These are phyloP conservation scores for Glarea lozoyensis DNA, from an alignment of 495 filamentous ascomycete species.

Conservation along the genomic window DNA sequence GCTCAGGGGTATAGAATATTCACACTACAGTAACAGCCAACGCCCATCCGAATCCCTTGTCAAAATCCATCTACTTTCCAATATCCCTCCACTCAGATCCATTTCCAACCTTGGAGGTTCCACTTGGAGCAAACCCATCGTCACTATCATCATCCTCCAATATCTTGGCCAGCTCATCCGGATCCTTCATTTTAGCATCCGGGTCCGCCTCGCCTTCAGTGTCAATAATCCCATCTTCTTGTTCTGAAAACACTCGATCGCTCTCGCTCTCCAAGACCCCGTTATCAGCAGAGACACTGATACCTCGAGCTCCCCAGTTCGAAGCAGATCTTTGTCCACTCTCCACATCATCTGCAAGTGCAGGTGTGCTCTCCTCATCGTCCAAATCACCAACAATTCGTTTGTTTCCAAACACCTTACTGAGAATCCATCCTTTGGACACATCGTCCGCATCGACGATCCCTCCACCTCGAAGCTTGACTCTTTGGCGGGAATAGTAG, in stretches of 20 bases:
- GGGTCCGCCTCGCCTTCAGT: slow-evolving; percentile 26
- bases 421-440: slow-evolving; percentile 67
- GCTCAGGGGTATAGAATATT: no score
- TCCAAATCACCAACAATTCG: slow-evolving; percentile 24
- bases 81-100: slow-evolving; percentile 18
- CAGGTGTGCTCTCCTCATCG: slow-evolving; percentile 41
- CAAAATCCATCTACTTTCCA: neutral
- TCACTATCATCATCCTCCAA: slow-evolving; percentile 42
- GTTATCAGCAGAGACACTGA: slow-evolving; percentile 76
- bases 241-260: slow-evolving; percentile 8
- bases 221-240: slow-evolving; percentile 19
- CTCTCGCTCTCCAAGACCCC: slow-evolving; percentile 47
- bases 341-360: slow-evolving; percentile 25
- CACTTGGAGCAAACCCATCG: slow-evolving; percentile 13
- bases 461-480: slow-evolving; percentile 86
- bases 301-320: slow-evolving; percentile 71
- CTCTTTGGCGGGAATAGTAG: slow-evolving; percentile 85
- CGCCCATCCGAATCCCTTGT: no score
- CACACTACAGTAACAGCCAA: no score
- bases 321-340: slow-evolving; percentile 16
- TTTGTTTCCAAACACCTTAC: slow-evolving; percentile 41
- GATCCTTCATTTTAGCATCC: slow-evolving; percentile 48
- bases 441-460: slow-evolving; percentile 92
- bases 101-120: slow-evolving; percentile 5
- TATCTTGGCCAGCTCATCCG: slow-evolving; percentile 43